Evolutionary conservation across 2,329 filamentous ascomycete species (phyloP).

Genomic region (Fusarium burgessii): DNA sequence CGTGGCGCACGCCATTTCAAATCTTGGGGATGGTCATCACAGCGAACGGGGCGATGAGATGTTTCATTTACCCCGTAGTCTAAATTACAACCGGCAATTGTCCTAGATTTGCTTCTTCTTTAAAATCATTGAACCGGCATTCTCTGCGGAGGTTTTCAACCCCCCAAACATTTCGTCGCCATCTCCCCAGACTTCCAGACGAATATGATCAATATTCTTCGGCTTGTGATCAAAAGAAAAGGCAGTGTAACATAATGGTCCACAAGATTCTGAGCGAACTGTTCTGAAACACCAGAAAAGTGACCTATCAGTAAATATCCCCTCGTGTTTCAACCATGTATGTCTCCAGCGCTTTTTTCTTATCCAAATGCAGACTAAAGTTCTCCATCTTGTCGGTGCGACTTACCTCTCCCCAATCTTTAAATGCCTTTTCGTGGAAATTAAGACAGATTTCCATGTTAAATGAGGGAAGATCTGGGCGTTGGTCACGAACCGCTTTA

Average conservation of each 20-base stretch:
- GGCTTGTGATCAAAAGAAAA: not conserved
- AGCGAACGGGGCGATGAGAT: not conserved
- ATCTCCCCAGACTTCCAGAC: not conserved
- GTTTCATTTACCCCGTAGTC: not conserved
- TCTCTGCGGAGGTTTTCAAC: not conserved
- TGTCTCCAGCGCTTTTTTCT: conserved; percentile 15
- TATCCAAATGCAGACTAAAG: conserved; percentile 18
- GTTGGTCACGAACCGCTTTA: not conserved
- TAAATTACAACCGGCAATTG: not conserved
- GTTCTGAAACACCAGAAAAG: conserved; percentile 27
- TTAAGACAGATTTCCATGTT: not conserved
- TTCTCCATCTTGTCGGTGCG: not conserved
- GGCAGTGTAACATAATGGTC: not conserved
- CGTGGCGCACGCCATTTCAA: not conserved
- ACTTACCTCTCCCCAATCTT: conserved; percentile 16
- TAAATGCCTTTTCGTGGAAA: not conserved
- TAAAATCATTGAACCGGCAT: not conserved
- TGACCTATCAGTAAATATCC: not conserved
- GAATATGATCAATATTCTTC: accelerated
- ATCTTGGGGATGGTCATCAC: not conserved
- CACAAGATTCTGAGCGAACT: not conserved
- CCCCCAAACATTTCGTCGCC: not conserved
- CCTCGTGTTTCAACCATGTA: conserved; percentile 12
- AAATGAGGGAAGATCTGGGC: not conserved
- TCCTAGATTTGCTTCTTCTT: not conserved